Conservation (phyloP, 2,329 filamentous ascomycete genomes). For the Capronia americana region DNA sequence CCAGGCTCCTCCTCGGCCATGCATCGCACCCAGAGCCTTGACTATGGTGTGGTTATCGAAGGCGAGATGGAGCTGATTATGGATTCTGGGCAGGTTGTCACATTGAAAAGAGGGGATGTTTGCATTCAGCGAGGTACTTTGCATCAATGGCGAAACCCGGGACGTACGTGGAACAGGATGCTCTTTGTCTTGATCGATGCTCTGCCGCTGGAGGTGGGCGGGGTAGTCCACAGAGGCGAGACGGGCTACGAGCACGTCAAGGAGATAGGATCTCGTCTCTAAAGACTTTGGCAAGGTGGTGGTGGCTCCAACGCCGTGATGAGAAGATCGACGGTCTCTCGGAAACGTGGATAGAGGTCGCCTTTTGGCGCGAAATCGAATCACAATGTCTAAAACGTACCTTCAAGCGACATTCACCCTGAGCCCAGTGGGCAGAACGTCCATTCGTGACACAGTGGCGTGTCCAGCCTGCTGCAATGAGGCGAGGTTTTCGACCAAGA, state of each 20-base stretch:
- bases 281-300: background rate
- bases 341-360: too few relatives aligned
- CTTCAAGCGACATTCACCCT: too few relatives aligned
- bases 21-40: conserved; percentile 61
- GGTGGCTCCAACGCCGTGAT: too few relatives aligned
- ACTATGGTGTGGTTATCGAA: conserved; percentile 62
- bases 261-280: conserved; percentile 19
- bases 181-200: conserved; percentile 33
- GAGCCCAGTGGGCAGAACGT: too few relatives aligned
- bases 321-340: too few relatives aligned
- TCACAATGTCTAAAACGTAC: too few relatives aligned
- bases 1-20: conserved; percentile 52
- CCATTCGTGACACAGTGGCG: too few relatives aligned
- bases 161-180: conserved; percentile 33
- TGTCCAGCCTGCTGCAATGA: too few relatives aligned
- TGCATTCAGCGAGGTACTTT: conserved; percentile 58
- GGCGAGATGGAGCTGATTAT: conserved; percentile 59
- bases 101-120: conserved; percentile 59
- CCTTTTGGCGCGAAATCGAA: too few relatives aligned
- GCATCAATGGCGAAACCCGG: conserved; percentile 49
- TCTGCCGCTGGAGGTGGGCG: conserved; percentile 23
- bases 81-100: conserved; percentile 56
- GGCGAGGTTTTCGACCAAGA: too few relatives aligned
- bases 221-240: conserved; percentile 15
- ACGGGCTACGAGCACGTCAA: conserved; percentile 25